Conservation (phyloP, 2,329 filamentous ascomycete genomes). For the Dryadomyces quercus-mongolicae region DNA sequence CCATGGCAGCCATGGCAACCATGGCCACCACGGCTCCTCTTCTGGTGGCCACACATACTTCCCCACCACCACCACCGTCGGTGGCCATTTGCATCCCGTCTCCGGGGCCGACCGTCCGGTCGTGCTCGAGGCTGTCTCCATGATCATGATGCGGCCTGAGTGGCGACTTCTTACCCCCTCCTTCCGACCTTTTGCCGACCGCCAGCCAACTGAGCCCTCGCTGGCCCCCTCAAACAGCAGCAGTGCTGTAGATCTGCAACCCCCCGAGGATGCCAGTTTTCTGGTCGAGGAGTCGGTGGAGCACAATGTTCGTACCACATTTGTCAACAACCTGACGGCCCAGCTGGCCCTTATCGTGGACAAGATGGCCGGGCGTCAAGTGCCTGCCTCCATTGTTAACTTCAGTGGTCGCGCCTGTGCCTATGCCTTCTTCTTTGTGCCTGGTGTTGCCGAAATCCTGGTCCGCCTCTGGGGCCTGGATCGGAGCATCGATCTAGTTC, state of each 20-base stretch:
- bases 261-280: conserved; percentile 43
- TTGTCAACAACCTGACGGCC: conserved; percentile 66
- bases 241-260: too few species aligned
- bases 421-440: conserved; percentile 88
- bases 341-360: conserved; percentile 84
- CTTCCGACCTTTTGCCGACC: conserved; percentile 50
- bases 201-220: conserved; percentile 33
- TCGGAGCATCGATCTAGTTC: conserved; percentile 49
- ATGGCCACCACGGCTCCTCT: conserved; percentile 7
- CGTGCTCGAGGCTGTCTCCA: conserved; percentile 64
- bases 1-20: conserved; percentile 1
- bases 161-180: conserved; percentile 66
- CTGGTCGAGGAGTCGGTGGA: conserved; percentile 54
- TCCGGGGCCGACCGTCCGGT: conserved; percentile 73
- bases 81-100: conserved; percentile 55
- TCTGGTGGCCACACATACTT: conserved; percentile 8
- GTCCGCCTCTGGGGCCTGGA: conserved; percentile 65
- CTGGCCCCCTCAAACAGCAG: conserved; percentile 32
- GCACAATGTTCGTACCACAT: conserved; percentile 82
- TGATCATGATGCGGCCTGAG: conserved; percentile 79
- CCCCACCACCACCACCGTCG: conserved; percentile 9
- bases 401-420: conserved; percentile 87
- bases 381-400: conserved; percentile 54
- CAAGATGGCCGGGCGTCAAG: conserved; percentile 70
- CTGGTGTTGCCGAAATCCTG: conserved; percentile 72